Base-by-base conservation (phyloP, 352 stramenopile genomes). In the Phytopythium ostracodes region DNA sequence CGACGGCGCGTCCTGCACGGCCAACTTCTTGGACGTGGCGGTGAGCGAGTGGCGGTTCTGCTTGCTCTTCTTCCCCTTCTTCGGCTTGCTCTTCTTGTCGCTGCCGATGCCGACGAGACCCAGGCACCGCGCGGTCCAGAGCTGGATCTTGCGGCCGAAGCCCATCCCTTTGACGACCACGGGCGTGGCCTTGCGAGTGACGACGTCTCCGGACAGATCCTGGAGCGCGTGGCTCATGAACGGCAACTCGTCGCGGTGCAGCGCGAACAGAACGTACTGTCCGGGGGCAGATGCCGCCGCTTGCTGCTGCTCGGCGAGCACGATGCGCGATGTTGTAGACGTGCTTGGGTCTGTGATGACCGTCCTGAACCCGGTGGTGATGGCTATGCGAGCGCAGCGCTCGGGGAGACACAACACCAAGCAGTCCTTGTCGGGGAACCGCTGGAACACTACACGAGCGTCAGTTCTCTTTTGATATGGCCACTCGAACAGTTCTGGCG, bases 221-320 rank as follows among this genome's bases (percentile, higher is more conserved):
- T 82, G 60, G 11, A 76, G 70, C 36, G 73, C 82, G 11, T 75
- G 75, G 25, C 52, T 73, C 22, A 88, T 64, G 61, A 87, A 92
- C 25, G 79, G 75, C 61, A 92, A 59, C 53, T 89, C 79, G 49
- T 86, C 73, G 24, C 82, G 82, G 50, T 90, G 78, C 53, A 89
- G 85, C 33, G 71, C 78, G 64, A 83, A 90, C 29, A 91, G 29
- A 6, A 80, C 63, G 10, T 67, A 69, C 12, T 65, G 10, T 17
- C 70, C 66, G 40, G 52, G 42, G 24, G 61, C 65, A 27, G 47
- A 40, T 8, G 50, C 50, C 64, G 53, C 44, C 31, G 20, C 47
- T 29, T 58, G 66, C 18, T 73, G 60, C 43, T 76, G 63, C 15
- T 75, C 60, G 35, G 64, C 61, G n/a, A 69, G 60, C 18, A 44